These are phyloP conservation scores for Pterula multifida DNA, from an alignment of 1,284 basidiomycete genomes.

Conservation along the genomic window DNA sequence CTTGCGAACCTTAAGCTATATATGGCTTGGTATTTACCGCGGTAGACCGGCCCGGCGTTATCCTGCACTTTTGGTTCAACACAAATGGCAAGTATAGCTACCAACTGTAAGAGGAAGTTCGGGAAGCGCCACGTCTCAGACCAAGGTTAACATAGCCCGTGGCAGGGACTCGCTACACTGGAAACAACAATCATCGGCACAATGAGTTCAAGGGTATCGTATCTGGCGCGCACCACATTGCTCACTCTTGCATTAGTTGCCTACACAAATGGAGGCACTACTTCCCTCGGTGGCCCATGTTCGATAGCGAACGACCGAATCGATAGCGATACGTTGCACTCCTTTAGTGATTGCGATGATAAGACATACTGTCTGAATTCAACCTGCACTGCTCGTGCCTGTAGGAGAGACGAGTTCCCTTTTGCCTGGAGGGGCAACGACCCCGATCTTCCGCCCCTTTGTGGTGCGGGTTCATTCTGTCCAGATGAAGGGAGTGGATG, in stretches of 20 bases:
- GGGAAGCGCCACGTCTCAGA: too few relatives aligned
- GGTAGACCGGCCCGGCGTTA: too few relatives aligned
- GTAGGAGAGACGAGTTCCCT: not conserved
- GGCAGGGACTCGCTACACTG: too few relatives aligned
- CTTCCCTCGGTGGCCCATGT: not conserved
- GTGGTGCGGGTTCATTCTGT: not conserved
- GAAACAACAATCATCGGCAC: too few relatives aligned
- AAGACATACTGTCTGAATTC: not conserved
- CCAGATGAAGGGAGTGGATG: constrained; percentile 1
- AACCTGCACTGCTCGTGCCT: not conserved
- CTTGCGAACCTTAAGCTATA: too few relatives aligned
- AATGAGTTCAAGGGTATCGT: too few relatives aligned
- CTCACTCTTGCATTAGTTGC: not conserved
- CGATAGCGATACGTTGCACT: not conserved
- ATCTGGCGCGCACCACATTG: not conserved
- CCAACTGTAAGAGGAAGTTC: too few relatives aligned
- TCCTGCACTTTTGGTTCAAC: too few relatives aligned
- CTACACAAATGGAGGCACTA: not conserved
- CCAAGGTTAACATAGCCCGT: too few relatives aligned
- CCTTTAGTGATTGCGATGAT: not conserved
- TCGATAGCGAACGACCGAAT: not conserved
- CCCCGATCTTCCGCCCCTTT: not conserved
- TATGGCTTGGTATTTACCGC: too few relatives aligned
- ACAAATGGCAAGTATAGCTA: too few relatives aligned
- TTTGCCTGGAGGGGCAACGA: not conserved